Evolutionary conservation across 2,329 filamentous ascomycete species (phyloP), one percentile per base, ranked within the genome.

Genomic region (Aspergillus transmontanensis): DNA sequence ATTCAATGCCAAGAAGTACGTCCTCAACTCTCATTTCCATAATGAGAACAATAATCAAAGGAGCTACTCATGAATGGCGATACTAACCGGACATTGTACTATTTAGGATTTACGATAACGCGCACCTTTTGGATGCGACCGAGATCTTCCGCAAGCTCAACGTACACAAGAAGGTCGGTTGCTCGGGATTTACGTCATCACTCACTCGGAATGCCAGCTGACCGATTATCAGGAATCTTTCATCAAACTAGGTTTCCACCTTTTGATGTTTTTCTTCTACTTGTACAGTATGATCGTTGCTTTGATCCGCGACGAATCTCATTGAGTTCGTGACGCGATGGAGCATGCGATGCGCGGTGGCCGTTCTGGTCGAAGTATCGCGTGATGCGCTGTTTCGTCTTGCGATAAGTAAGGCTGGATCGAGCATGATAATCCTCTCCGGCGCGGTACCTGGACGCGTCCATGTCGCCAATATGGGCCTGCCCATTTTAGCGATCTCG

Each of bases 221-320:
- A 69, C 58, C 21, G 21, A 26, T 23, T 60, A 41, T 41, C 69
- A 97, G 94, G 95, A 99, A 88, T 98, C 95, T 0, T 99, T 99
- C 81, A 90, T 95, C 84, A 99, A 99, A 85, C 92, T 99, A 50
- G 95, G 94, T 61, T 99, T 99, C 86, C 95, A 99, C 81, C 85
- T 99, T 65, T 81, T 99, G 83, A 97, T 99, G 93, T 99, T 99
- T 88, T 99, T 99, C 89, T 99, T 98, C 88, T 99, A 99, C 84
- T 90, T 99, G 62, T 97, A 97, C 87, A 96, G 92, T 89, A 96
- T 95, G 92, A 95, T 95, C 72, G 94, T 97, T 68, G 94, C 95
- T 70, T 87, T 99, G 67, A 99, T 99, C 84, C 90, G 91, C 76
- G 95, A 98, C 80, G 95, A 99, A 83, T 88, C 91, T 64, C 87